These are phyloP conservation scores for Hypoxylon fragiforme DNA, from an alignment of 495 filamentous ascomycete genomes.

Conservation along the genomic window DNA sequence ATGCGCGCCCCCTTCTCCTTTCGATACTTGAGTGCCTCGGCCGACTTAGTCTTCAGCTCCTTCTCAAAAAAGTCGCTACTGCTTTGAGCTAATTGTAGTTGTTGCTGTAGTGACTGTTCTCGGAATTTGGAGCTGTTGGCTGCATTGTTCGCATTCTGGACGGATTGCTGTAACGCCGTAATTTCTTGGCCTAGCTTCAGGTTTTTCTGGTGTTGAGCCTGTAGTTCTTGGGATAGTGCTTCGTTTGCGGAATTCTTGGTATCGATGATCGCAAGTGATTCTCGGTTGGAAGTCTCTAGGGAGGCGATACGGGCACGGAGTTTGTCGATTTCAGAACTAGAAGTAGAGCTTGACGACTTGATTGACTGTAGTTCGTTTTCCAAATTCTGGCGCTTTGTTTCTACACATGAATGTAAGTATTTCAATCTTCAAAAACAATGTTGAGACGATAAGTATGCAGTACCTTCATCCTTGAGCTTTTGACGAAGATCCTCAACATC, in stretches of 20 bases:
- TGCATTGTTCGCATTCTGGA: conserved; percentile 77
- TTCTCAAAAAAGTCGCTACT: conserved; percentile 91
- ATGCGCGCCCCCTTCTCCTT: conserved; percentile 92
- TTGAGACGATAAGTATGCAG: conserved; percentile 19
- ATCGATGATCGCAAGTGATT: conserved; percentile 83
- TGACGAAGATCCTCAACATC: conserved; percentile 76
- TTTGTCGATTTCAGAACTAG: conserved; percentile 73
- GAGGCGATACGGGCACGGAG: conserved; percentile 79
- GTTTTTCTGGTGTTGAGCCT: conserved; percentile 83
- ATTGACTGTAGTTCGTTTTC: conserved; percentile 81
- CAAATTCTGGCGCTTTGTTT: conserved; percentile 51
- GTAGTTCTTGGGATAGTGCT: conserved; percentile 79
- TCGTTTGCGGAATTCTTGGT: conserved; percentile 88
- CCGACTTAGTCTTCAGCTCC: conserved; percentile 85
- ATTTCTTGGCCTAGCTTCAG: conserved; percentile 80
- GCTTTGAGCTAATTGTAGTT: conserved; percentile 79
- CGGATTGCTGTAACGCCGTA: conserved; percentile 74
- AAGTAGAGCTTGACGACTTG: conserved; percentile 73
- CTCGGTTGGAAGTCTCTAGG: conserved; percentile 87
- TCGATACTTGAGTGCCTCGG: conserved; percentile 84
- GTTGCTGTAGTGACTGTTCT: conserved; percentile 84
- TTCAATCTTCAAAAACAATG: conserved; percentile 1
- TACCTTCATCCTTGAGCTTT: conserved; percentile 82
- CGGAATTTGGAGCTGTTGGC: conserved; percentile 79
- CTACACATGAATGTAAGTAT: conserved; percentile 28